These are phyloP conservation scores for Fusarium humuli DNA, from an alignment of 2,329 filamentous ascomycete species.

Conservation along the genomic window DNA sequence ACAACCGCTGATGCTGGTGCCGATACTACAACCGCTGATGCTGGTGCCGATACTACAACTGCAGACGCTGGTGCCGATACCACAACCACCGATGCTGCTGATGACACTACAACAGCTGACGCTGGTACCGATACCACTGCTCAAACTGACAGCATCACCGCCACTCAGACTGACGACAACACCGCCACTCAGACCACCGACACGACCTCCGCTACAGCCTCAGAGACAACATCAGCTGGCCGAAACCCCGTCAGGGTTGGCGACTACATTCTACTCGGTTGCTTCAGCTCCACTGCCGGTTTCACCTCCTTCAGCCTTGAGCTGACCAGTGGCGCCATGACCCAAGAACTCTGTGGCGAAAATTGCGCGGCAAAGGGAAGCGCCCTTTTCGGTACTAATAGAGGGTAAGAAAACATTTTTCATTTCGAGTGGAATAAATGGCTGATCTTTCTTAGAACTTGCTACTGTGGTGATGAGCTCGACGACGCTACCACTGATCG, in stretches of 20 bases:
- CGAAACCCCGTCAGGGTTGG: accelerated
- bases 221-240: neutral
- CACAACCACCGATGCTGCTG: too few relatives aligned
- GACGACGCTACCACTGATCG: too few relatives aligned
- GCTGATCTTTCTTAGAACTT: constrained; percentile 27
- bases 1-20: too few relatives aligned
- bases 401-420: neutral
- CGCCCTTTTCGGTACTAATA: neutral
- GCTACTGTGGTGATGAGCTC: constrained; percentile 33
- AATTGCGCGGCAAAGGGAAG: neutral
- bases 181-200: neutral
- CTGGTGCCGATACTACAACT: too few relatives aligned
- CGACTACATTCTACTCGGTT: neutral
- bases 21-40: too few relatives aligned
- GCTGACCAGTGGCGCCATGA: neutral
- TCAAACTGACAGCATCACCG: neutral
- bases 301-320: neutral
- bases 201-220: neutral
- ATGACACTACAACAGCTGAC: too few relatives aligned
- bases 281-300: neutral
- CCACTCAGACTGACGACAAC: neutral
- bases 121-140: too few relatives aligned
- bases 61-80: too few relatives aligned
- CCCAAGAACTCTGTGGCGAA: neutral
- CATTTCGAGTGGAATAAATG: too few relatives aligned